These are phyloP conservation scores for Dictyostelium brefeldianum DNA, from an alignment of 78 protist species.

Conservation along the genomic window DNA sequence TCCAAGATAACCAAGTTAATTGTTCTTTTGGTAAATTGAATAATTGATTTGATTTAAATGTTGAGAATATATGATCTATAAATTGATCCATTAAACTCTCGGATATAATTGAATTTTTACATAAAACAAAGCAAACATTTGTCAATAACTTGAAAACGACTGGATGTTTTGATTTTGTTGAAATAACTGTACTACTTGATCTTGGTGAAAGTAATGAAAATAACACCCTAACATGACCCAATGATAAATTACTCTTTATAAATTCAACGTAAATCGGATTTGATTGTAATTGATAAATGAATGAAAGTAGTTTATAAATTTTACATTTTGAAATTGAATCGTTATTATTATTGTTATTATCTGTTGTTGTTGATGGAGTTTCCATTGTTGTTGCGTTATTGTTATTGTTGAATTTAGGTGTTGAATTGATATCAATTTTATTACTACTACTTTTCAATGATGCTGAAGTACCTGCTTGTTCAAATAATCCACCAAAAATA, in stretches of 20 bases:
- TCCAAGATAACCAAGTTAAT: slow-evolving; percentile 45
- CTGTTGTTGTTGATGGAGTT: background rate
- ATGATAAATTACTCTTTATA: background rate
- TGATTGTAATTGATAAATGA: background rate
- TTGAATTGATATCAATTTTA: background rate
- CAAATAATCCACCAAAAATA: slow-evolving; percentile 26
- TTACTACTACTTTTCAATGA: background rate
- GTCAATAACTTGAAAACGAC: background rate
- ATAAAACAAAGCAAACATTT: background rate
- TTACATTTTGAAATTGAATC: background rate
- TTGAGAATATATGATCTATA: background rate
- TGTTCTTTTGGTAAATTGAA: slow-evolving; percentile 13
- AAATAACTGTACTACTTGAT: background rate
- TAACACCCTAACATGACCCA: slow-evolving; percentile 5
- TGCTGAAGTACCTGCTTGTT: background rate
- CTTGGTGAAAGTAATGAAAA: background rate
- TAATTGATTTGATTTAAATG: background rate
- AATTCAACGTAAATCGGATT: background rate
- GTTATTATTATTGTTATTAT: too few species aligned
- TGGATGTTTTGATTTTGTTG: background rate
- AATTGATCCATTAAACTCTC: background rate
- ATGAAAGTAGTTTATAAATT: background rate
- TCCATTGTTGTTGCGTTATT: background rate
- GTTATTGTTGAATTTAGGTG: background rate
- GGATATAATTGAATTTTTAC: background rate